These are phyloP conservation scores for Talaromyces sp. DNA, from an alignment of 2,329 filamentous ascomycete genomes.

Conservation along the genomic window DNA sequence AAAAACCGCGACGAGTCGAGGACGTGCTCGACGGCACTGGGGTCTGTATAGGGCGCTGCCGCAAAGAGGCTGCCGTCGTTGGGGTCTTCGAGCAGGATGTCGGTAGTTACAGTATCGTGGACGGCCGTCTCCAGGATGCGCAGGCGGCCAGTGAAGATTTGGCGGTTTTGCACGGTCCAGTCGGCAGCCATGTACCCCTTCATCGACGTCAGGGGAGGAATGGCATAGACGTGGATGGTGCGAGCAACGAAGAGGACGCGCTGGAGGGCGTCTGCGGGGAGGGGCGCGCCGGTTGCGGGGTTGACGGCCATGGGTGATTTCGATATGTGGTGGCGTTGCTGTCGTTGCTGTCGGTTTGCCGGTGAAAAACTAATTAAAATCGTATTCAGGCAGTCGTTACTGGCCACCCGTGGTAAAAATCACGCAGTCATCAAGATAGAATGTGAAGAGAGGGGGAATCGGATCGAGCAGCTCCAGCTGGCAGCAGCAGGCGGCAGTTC, in stretches of 20 bases:
- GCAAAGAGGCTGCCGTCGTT: conserved; percentile 72
- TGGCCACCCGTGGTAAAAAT: too few relatives aligned
- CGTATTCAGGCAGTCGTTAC: too few relatives aligned
- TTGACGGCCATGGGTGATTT: conserved; percentile 43
- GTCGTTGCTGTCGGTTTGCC: too few relatives aligned
- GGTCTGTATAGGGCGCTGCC: conserved; percentile 68
- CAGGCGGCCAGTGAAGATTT: conserved; percentile 81
- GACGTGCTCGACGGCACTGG: conserved; percentile 67
- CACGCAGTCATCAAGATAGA: background rate
- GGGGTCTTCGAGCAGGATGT: conserved; percentile 74
- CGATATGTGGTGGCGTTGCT: too few relatives aligned
- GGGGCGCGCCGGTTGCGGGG: conserved; percentile 62
- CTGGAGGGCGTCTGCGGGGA: conserved; percentile 74
- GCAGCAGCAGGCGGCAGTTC: background rate
- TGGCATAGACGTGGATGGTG: conserved; percentile 78
- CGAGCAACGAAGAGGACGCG: conserved; percentile 73
- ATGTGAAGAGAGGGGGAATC: background rate
- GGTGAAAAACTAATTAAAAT: too few relatives aligned
- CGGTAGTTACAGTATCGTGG: conserved; percentile 59
- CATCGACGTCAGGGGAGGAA: conserved; percentile 71
- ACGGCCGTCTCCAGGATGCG: conserved; percentile 72
- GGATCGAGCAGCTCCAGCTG: background rate
- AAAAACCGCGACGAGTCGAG: conserved; percentile 81
- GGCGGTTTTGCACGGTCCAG: conserved; percentile 67
- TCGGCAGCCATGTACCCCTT: conserved; percentile 71